Evolutionary conservation across 495 filamentous ascomycete species (phyloP).

Genomic region (Apodospora peruviana): DNA sequence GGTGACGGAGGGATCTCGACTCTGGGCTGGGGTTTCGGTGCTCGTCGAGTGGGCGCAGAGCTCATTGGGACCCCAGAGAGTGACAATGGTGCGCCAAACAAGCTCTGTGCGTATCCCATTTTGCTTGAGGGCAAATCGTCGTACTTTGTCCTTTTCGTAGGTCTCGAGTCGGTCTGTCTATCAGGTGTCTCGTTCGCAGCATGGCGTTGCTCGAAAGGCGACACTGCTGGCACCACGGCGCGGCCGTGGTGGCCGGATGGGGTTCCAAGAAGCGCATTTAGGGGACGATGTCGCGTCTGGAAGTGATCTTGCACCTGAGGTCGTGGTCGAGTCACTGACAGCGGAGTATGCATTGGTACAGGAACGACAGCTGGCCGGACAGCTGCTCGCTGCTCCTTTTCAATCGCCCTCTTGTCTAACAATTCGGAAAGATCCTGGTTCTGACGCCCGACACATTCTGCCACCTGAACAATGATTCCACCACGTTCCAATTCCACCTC

Average conservation of each 20-base stretch:
- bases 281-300: slow-evolving; percentile 35
- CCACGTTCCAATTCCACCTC: slow-evolving; percentile 75
- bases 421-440: slow-evolving; percentile 73
- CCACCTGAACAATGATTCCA: slow-evolving; percentile 69
- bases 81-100: slow-evolving; percentile 44
- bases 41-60: slow-evolving; percentile 24
- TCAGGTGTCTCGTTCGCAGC: slow-evolving; percentile 10
- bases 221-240: slow-evolving; percentile 39
- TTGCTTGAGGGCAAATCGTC: slow-evolving; percentile 37
- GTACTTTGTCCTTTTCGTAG: slow-evolving; percentile 32
- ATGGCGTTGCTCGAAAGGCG: slow-evolving; percentile 47
- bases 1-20: slow-evolving; percentile 3
- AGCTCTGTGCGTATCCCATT: slow-evolving; percentile 45
- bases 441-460: slow-evolving; percentile 61
- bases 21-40: slow-evolving; percentile 1
- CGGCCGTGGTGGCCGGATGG: slow-evolving; percentile 47
- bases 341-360: slow-evolving; percentile 7
- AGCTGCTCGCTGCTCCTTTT: slow-evolving; percentile 38
- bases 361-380: slow-evolving; percentile 18
- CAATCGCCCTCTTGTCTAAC: slow-evolving; percentile 57
- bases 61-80: slow-evolving; percentile 37
- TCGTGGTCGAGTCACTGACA: not conserved
- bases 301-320: slow-evolving; percentile 15
- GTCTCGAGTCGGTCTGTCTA: slow-evolving; percentile 11
- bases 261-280: slow-evolving; percentile 41